Evolutionary conservation across 768 basidiomycete species (phyloP).

Genomic region (Leccinum rimulosum): DNA sequence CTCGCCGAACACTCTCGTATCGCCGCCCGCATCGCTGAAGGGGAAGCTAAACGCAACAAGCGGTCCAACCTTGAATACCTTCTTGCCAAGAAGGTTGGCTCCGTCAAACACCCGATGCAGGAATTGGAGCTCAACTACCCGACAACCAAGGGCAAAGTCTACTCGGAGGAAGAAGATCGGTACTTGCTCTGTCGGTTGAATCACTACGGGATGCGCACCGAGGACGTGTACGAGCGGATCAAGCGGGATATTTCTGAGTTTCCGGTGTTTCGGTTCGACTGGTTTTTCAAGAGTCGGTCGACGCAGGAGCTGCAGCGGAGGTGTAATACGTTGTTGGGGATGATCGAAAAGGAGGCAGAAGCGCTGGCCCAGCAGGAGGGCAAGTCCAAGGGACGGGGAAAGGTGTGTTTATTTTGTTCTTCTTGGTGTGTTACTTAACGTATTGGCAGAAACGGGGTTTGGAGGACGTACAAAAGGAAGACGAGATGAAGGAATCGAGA

Average conservation of each 20-base stretch:
- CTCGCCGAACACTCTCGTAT: conserved; percentile 71
- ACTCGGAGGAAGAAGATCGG: conserved; percentile 94
- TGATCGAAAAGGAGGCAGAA: conserved; percentile 91
- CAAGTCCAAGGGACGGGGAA: conserved; percentile 62
- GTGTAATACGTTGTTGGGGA: conserved; percentile 81
- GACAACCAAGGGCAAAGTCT: conserved; percentile 94
- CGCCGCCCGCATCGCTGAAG: conserved; percentile 80
- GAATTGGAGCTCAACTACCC: conserved; percentile 95
- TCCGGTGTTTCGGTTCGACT: conserved; percentile 95
- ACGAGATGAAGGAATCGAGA: conserved; percentile 50
- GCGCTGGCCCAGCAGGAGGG: conserved; percentile 64
- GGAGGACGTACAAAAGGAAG: conserved; percentile 58
- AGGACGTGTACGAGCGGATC: conserved; percentile 92
- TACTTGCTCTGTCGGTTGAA: conserved; percentile 88
- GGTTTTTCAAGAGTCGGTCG: conserved; percentile 95
- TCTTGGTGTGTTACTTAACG: background rate
- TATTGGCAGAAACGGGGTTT: conserved; percentile 62
- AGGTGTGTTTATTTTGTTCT: conserved; percentile 43
- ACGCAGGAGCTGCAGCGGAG: conserved; percentile 85
- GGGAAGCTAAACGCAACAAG: conserved; percentile 87
- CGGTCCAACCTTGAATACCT: conserved; percentile 77
- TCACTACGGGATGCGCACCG: conserved; percentile 85
- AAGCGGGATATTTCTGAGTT: conserved; percentile 97
- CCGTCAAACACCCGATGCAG: conserved; percentile 90
- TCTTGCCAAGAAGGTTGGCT: conserved; percentile 77